phyloP scores from a whole-genome alignment of 2,329 filamentous ascomycete genomes.

The Epichloe uncinata region DNA sequence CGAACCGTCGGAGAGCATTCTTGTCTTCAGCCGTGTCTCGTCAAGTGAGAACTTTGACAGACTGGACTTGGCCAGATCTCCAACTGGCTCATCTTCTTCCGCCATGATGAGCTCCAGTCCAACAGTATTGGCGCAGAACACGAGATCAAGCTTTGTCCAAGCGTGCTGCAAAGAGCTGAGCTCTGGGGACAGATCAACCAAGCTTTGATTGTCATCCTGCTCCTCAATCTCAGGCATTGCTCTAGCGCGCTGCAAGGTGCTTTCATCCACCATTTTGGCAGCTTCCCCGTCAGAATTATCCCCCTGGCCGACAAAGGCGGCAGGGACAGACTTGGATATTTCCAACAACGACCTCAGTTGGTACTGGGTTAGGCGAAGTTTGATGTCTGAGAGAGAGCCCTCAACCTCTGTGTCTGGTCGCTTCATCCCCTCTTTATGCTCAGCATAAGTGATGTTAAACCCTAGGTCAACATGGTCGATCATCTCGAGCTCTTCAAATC shows the following conservation, averaged over 20 bases:
- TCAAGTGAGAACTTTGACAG: constrained; percentile 91
- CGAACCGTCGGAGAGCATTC: constrained; percentile 84
- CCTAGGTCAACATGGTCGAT: constrained; percentile 94
- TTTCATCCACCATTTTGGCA: constrained; percentile 56
- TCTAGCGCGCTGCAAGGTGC: constrained; percentile 34
- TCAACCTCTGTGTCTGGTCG: constrained; percentile 86
- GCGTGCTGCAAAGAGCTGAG: constrained; percentile 53
- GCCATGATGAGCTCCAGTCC: constrained; percentile 78
- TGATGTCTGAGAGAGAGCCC: constrained; percentile 85
- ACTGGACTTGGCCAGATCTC: constrained; percentile 63
- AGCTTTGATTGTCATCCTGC: constrained; percentile 22
- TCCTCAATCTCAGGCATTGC: constrained; percentile 21
- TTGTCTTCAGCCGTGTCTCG: constrained; percentile 78
- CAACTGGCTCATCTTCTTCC: constrained; percentile 62
- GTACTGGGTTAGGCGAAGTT: constrained; percentile 76
- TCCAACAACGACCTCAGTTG: constrained; percentile 85
- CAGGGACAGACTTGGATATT: constrained; percentile 75
- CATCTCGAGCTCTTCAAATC: constrained; percentile 80
- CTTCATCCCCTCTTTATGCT: constrained; percentile 64
- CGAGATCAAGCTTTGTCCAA: constrained; percentile 88
- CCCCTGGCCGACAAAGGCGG: constrained; percentile 57
- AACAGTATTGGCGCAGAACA: constrained; percentile 79
- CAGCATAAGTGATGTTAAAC: constrained; percentile 83
- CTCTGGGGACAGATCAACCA: constrained; percentile 53
- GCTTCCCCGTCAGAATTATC: constrained; percentile 64